Conservation (phyloP, 2,329 filamentous ascomycete species). For the Achaetomium macrosporum region DNA sequence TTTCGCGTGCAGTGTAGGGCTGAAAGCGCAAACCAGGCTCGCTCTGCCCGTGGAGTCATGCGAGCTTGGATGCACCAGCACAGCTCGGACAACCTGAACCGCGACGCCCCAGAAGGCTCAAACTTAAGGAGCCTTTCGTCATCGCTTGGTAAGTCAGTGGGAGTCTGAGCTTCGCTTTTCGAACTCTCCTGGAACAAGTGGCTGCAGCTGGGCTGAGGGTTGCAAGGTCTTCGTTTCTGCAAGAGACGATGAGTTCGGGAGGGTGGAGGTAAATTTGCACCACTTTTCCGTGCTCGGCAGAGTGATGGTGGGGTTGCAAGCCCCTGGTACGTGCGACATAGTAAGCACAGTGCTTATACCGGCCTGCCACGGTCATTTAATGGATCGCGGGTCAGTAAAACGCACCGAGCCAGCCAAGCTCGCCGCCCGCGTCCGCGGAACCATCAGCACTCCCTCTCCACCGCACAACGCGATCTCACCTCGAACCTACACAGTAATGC, state of each 20-base stretch:
- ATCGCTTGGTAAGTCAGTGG: too few relatives aligned
- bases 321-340: neutral
- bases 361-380: neutral
- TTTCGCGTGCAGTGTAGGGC: slow-evolving; percentile 1
- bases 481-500: neutral
- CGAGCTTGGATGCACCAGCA: too few relatives aligned
- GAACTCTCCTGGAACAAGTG: too few relatives aligned
- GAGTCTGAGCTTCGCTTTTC: too few relatives aligned
- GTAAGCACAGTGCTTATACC: neutral
- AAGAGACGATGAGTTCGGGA: too few relatives aligned
- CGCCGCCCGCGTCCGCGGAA: slow-evolving; percentile 2
- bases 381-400: slow-evolving; percentile 5
- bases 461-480: slow-evolving; percentile 2
- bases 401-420: slow-evolving; percentile 9
- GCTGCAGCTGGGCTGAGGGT: too few relatives aligned
- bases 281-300: neutral
- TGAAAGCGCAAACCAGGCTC: slow-evolving; percentile 5
- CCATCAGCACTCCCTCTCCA: slow-evolving; percentile 6
- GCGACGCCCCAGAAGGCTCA: too few relatives aligned
- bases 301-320: neutral
- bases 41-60: neutral
- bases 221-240: too few relatives aligned
- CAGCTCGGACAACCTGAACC: too few relatives aligned
- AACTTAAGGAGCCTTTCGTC: too few relatives aligned
- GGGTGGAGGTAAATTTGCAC: too few relatives aligned